A percentile compares a stretch with the other conserved stretches of the same genome.
Evolutionary conservation across 2,329 filamentous ascomycete genomes (phyloP).

Genomic region (Fusarium mangiferae): DNA sequence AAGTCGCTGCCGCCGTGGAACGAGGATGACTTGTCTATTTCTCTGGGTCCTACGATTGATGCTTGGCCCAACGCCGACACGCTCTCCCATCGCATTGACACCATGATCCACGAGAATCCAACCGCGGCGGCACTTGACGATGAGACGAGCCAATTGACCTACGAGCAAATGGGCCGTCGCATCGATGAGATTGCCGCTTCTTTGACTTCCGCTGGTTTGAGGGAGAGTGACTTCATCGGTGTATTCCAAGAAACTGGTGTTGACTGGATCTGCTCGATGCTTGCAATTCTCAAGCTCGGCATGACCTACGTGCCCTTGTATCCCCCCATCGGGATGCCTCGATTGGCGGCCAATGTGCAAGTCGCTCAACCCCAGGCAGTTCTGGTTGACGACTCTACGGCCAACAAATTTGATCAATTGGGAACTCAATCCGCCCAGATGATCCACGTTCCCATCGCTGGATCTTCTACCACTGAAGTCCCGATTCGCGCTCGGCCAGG

Average conservation of each 20-base stretch:
- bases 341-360: neutral
- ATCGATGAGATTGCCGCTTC: neutral
- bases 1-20: neutral
- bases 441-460: neutral
- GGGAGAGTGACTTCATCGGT: neutral
- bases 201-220: neutral
- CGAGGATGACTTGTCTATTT: neutral
- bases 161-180: neutral
- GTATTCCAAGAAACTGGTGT: conserved; percentile 4
- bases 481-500: neutral
- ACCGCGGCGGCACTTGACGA: neutral
- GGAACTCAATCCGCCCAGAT: neutral
- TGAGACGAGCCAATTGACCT: neutral
- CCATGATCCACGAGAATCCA: neutral
- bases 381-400: conserved; percentile 2
- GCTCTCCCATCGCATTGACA: neutral
- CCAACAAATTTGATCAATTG: neutral
- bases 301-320: conserved; percentile 17
- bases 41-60: neutral
- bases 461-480: neutral
- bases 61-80: neutral
- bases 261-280: conserved; percentile 6
- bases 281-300: conserved; percentile 7
- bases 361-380: conserved; percentile 8
- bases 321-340: neutral